Base-by-base conservation (phyloP, 805 yeast species). In the Candida yuanshanica region DNA sequence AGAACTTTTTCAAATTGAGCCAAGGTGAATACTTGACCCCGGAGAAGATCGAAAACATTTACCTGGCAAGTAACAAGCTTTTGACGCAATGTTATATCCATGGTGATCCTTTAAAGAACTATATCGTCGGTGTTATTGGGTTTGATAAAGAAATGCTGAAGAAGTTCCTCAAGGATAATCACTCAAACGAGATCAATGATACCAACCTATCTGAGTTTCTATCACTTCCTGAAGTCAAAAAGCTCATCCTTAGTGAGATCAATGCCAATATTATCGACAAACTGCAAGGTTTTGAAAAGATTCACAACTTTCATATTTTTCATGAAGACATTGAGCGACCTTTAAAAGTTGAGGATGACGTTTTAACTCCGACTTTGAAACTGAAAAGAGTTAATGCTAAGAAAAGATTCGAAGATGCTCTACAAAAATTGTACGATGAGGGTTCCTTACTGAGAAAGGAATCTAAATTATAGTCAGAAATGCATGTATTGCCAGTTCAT, bases 361-460 rank as follows among this genome's bases (percentile, higher is more conserved):
- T 76, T 3, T 58, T 83, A 26, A 83, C 91, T 2, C 90, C 90
- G 29, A 83, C 90, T 5, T 52, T 77, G 48, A 77, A 77, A 58
- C 60, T 77, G 39, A 76, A 75, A 57, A 64, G 85, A 43, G 47
- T 44, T 18, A 42, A 66, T 20, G 78, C 80, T 0, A 65, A 66
- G 31, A 67, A 66, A 50, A 61, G 58, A 38, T 79, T 72, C 53
- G 53, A 62, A 37, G 46, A 53, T 6, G 65, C 62, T 20, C 57
- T 78, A 36, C 67, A 66, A 13, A 50, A 42, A 6, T 52, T 79
- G 62, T 79, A 79, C 46, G 58, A 52, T 32, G 80, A 79, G 50
- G 81, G 81, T 4, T 41, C 42, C n/a, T 17, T 46, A 3, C 12
- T 43, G 11, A 31, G 18, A 27, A 27, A 8, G 16, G 18, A 27